Conservation (phyloP, 805 yeast species). For the Metschnikowia baotianmanensis region DNA sequence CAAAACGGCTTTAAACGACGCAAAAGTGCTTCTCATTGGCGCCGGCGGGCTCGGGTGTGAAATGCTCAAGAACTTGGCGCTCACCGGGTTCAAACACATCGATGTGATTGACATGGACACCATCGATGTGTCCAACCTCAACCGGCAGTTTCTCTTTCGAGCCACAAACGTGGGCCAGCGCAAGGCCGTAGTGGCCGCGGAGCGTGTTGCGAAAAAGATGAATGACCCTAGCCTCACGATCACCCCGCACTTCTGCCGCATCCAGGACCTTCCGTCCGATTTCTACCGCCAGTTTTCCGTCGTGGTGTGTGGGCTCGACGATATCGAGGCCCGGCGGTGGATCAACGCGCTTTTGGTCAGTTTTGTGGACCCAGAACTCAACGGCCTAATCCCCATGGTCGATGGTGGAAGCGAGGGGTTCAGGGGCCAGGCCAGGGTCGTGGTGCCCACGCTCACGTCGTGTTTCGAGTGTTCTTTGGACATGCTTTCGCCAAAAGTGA, state of each 20-base stretch:
- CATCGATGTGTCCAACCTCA: constrained; percentile 71
- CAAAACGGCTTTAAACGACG: constrained; percentile 18
- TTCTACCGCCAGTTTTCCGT: constrained; percentile 69
- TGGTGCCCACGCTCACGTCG: constrained; percentile 79
- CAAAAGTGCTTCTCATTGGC: constrained; percentile 52
- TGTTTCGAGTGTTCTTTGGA: constrained; percentile 92
- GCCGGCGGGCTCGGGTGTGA: constrained; percentile 89
- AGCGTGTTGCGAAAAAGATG: constrained; percentile 48
- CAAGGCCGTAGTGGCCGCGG: constrained; percentile 66
- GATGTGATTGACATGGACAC: constrained; percentile 82
- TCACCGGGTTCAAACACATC: constrained; percentile 63
- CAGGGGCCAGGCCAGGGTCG: constrained; percentile 85
- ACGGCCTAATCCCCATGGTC: constrained; percentile 48
- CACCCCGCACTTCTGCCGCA: constrained; percentile 59
- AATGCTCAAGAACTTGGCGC: constrained; percentile 66
- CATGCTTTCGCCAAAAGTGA: constrained; percentile 59
- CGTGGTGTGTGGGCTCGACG: constrained; percentile 84
- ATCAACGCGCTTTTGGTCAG: constrained; percentile 67
- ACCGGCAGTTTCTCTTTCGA: constrained; percentile 72
- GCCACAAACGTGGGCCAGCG: constrained; percentile 58
- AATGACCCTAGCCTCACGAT: constrained; percentile 39
- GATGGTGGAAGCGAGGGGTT: constrained; percentile 98
- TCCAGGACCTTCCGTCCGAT: constrained; percentile 54
- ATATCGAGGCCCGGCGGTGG: constrained; percentile 89
- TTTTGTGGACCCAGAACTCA: constrained; percentile 50